These are phyloP conservation scores for Penicillium oxalicum DNA, from an alignment of 2,329 filamentous ascomycete genomes.

Conservation along the genomic window DNA sequence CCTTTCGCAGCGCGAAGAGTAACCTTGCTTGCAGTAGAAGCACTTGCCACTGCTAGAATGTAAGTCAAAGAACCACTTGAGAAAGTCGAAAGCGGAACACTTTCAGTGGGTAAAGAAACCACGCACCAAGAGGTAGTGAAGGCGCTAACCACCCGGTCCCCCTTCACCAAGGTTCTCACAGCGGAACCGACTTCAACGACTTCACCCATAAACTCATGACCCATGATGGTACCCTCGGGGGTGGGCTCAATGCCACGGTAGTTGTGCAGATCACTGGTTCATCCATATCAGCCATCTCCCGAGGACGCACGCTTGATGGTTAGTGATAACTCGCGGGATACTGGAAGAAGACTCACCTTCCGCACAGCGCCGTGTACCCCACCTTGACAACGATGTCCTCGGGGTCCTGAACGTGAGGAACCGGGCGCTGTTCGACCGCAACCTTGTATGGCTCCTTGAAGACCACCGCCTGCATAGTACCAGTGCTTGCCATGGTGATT, in stretches of 20 bases:
- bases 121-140: slow-evolving; percentile 74
- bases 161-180: slow-evolving; percentile 64
- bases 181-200: slow-evolving; percentile 62
- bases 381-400: slow-evolving; percentile 80
- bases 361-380: slow-evolving; percentile 75
- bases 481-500: slow-evolving; percentile 19
- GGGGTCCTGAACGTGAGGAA: slow-evolving; percentile 65
- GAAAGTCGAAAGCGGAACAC: background rate
- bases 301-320: no score
- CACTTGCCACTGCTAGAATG: slow-evolving; percentile 53
- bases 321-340: background rate
- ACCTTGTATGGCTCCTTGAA: slow-evolving; percentile 75
- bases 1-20: slow-evolving; percentile 70
- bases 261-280: slow-evolving; percentile 69
- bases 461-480: slow-evolving; percentile 79
- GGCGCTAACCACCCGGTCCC: slow-evolving; percentile 74
- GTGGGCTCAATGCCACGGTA: slow-evolving; percentile 76
- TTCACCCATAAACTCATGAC: slow-evolving; percentile 80
- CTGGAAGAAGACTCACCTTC: slow-evolving; percentile 56
- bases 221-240: slow-evolving; percentile 57
- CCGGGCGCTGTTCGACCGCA: slow-evolving; percentile 69
- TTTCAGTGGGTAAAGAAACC: background rate
- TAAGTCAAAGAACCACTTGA: slow-evolving; percentile 5
- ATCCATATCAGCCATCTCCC: background rate
- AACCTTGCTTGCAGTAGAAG: slow-evolving; percentile 76